Evolutionary conservation across 2,329 filamentous ascomycete species (phyloP).

Genomic region (Pseudovirgaria hyperparasitica): DNA sequence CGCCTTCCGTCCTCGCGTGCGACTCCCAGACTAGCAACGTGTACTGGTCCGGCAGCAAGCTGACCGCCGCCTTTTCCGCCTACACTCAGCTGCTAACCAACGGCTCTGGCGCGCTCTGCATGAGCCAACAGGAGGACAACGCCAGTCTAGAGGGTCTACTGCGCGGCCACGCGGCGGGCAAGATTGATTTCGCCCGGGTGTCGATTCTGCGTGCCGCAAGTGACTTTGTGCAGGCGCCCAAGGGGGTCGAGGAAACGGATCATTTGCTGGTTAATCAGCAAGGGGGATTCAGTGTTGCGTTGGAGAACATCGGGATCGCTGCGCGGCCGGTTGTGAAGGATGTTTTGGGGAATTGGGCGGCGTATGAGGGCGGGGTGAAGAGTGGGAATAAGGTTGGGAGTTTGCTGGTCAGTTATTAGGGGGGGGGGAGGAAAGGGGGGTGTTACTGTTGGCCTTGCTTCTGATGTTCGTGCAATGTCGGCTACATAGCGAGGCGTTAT

Average conservation of each 20-base stretch:
- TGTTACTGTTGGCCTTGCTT: too few relatives aligned
- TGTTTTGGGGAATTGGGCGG: slow-evolving; percentile 50
- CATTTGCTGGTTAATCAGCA: slow-evolving; percentile 49
- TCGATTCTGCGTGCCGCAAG: slow-evolving; percentile 35
- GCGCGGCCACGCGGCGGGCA: slow-evolving; percentile 12
- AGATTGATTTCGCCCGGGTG: slow-evolving; percentile 21
- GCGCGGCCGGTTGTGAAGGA: slow-evolving; percentile 52
- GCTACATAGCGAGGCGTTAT: too few relatives aligned
- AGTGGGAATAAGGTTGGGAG: too few relatives aligned
- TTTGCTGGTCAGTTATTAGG: too few relatives aligned
- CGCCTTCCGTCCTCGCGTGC: slow-evolving; percentile 17
- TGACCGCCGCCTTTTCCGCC: slow-evolving; percentile 15
- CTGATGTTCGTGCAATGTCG: too few relatives aligned
- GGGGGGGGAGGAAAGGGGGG: too few relatives aligned
- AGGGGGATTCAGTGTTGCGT: slow-evolving; percentile 48
- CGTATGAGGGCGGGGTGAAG: too few relatives aligned
- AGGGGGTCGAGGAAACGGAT: slow-evolving; percentile 39
- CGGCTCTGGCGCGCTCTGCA: slow-evolving; percentile 23
- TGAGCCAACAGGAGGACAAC: slow-evolving; percentile 23
- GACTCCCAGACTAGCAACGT: slow-evolving; percentile 18
- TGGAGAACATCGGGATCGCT: slow-evolving; percentile 54
- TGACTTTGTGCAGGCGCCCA: slow-evolving; percentile 58
- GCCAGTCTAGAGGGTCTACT: slow-evolving; percentile 20
- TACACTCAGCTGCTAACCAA: slow-evolving; percentile 21
- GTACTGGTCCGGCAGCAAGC: slow-evolving; percentile 16